phyloP scores from a whole-genome alignment of 371 early-diverging fungal genomes.

The Mucor indicus region DNA sequence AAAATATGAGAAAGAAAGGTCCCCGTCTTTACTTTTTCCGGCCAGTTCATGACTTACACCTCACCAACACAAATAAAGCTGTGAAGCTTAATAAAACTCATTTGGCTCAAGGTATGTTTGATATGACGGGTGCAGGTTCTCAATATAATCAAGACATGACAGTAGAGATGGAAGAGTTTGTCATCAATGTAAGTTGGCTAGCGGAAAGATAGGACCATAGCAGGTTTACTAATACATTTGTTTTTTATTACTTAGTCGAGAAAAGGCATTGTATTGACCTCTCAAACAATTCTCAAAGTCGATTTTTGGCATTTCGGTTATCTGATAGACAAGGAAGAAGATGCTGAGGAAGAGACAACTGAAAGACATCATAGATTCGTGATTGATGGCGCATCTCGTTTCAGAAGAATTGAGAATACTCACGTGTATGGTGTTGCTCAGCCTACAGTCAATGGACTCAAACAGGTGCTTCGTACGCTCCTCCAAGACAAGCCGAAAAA shows the following conservation, averaged over 20 bases:
- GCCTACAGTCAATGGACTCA: constrained; percentile 66
- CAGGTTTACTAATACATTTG: no score
- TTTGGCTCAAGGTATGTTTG: constrained; percentile 42
- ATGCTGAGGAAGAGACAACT: not conserved
- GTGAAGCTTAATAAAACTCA: not conserved
- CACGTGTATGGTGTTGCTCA: constrained; percentile 68
- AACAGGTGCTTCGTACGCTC: constrained; percentile 42
- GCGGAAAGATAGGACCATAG: no score
- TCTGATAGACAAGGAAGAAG: constrained; percentile 5
- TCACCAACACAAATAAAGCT: constrained; percentile 18
- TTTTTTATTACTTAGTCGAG: constrained; percentile 39
- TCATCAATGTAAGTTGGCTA: constrained; percentile 59
- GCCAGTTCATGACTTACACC: constrained; percentile 65
- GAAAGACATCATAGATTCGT: constrained; percentile 35
- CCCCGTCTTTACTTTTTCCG: constrained; percentile 58
- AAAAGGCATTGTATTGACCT: constrained; percentile 62
- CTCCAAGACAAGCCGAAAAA: constrained; percentile 19
- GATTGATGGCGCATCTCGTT: constrained; percentile 47
- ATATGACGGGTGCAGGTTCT: constrained; percentile 41
- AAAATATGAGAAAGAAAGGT: constrained; percentile 50
- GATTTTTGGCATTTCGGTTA: constrained; percentile 62
- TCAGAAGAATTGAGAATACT: constrained; percentile 42
- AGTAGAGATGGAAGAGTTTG: constrained; percentile 57
- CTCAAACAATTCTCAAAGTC: constrained; percentile 70
- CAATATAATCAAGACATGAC: constrained; percentile 30